Conservation (phyloP, 1,284 basidiomycete species). For the Austroboletus rostrupii region DNA sequence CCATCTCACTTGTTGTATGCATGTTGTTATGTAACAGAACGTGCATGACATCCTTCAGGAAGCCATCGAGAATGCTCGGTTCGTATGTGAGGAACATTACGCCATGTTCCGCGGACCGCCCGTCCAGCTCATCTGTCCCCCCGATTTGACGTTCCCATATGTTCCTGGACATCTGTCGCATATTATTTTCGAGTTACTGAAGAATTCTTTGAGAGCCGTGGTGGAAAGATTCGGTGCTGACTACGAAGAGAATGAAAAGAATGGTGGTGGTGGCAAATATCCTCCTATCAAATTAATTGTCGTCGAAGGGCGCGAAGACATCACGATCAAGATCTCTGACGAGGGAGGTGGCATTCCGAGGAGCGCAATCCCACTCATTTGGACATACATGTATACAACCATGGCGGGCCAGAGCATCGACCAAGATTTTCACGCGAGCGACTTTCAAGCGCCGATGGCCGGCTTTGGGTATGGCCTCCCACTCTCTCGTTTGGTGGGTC, state of each 20-base stretch:
- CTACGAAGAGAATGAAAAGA: constrained; percentile 53
- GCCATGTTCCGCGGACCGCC: constrained; percentile 94
- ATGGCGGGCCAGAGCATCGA: constrained; percentile 89
- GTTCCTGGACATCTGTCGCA: constrained; percentile 95
- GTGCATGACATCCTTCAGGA: constrained; percentile 96
- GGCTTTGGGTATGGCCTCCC: constrained; percentile 96
- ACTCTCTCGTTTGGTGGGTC: constrained; percentile 76
- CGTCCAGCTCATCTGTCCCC: constrained; percentile 94
- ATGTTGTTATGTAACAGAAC: constrained; percentile 47
- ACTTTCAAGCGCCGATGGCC: constrained; percentile 98
- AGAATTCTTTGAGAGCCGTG: constrained; percentile 95
- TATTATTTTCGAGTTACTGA: constrained; percentile 97
- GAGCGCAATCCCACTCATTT: constrained; percentile 91
- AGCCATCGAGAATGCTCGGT: constrained; percentile 97
- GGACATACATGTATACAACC: constrained; percentile 99
- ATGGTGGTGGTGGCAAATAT: constrained; percentile 36
- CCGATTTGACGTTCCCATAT: constrained; percentile 87
- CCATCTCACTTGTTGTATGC: constrained; percentile 4
- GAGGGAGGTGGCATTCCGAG: constrained; percentile 96
- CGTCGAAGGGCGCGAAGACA: constrained; percentile 92
- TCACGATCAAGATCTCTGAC: constrained; percentile 97
- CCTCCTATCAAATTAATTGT: constrained; percentile 98
- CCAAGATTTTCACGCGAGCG: constrained; percentile 80
- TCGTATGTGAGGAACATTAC: constrained; percentile 98
- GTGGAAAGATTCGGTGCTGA: constrained; percentile 91